Conservation (phyloP, 306 rosid species). For the Cajanus cajan region DNA sequence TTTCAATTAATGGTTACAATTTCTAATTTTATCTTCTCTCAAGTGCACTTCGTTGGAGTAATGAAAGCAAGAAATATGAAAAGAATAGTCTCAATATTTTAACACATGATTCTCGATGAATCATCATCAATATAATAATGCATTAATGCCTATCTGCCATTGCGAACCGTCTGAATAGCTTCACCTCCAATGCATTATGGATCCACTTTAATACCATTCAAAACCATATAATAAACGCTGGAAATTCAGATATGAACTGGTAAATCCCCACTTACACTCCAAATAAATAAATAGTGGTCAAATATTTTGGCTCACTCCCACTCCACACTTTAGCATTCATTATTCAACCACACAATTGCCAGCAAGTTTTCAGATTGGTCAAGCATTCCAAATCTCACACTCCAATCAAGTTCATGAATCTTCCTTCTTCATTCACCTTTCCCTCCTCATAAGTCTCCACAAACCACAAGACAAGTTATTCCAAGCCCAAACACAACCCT, state of each 20-base stretch:
- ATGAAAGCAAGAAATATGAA: not conserved
- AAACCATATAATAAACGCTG: not conserved
- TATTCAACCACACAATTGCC: not conserved
- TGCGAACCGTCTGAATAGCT: not conserved
- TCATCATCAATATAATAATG: not conserved
- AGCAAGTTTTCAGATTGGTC: not conserved
- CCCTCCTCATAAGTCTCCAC: constrained; percentile 4
- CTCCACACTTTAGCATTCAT: not conserved
- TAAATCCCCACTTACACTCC: not conserved
- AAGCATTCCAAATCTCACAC: not conserved
- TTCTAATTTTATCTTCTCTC: not conserved
- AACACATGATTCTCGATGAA: not conserved
- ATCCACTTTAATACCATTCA: not conserved
- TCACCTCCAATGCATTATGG: not conserved
- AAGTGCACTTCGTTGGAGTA: not conserved
- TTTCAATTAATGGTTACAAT: not conserved
- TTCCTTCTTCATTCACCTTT: not conserved
- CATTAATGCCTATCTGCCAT: too few relatives aligned
- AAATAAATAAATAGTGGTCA: not conserved
- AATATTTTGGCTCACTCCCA: constrained; percentile 9
- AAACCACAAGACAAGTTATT: not conserved
- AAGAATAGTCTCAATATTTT: not conserved
- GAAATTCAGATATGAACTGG: not conserved
- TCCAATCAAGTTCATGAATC: not conserved
- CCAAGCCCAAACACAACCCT: not conserved